Percentiles rank a stretch among this genome's conserved stretches.
phyloP scores from a whole-genome alignment of 1,139 yeast species.

The Hanseniaspora uvarum region DNA sequence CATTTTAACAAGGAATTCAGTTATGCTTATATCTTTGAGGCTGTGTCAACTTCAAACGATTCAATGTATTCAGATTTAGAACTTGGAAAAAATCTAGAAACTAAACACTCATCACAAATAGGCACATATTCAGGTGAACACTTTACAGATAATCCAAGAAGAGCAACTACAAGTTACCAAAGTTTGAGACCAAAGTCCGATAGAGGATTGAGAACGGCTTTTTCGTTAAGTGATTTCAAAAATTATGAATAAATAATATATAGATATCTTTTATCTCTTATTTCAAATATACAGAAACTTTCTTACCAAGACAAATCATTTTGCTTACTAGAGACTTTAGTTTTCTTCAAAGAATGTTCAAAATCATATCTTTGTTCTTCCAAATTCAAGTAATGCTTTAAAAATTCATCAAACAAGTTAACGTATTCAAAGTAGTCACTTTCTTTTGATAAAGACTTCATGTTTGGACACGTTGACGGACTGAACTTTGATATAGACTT shows the following conservation, averaged over 20 bases:
- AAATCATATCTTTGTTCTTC: slow-evolving; percentile 11
- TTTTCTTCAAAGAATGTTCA: slow-evolving; percentile 1
- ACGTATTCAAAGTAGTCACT: slow-evolving; percentile 41
- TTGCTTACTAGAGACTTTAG: not conserved
- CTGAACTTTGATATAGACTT: slow-evolving; percentile 43
- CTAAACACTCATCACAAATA: not conserved
- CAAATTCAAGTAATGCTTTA: slow-evolving; percentile 1
- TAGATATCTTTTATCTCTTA: not conserved
- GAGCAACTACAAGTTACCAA: slow-evolving; percentile 14
- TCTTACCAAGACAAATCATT: slow-evolving; percentile 4
- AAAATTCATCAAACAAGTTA: slow-evolving; percentile 54
- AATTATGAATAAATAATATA: slow-evolving; percentile 7
- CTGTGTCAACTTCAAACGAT: not conserved
- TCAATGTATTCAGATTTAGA: slow-evolving; percentile 9
- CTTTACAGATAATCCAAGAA: not conserved
- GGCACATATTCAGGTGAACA: not conserved
- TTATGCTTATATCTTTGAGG: not conserved
- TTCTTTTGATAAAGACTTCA: slow-evolving; percentile 44
- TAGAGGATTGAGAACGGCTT: slow-evolving; percentile 11
- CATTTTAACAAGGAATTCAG: slow-evolving; percentile 2
- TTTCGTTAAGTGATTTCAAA: slow-evolving; percentile 17
- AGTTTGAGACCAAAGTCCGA: slow-evolving; percentile 4
- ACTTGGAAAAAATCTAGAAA: not conserved
- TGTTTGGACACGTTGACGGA: slow-evolving; percentile 73
- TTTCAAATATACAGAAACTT: not conserved